Evolutionary conservation across 2,329 filamentous ascomycete genomes (phyloP).

Genomic region (Aspergillus melleus): DNA sequence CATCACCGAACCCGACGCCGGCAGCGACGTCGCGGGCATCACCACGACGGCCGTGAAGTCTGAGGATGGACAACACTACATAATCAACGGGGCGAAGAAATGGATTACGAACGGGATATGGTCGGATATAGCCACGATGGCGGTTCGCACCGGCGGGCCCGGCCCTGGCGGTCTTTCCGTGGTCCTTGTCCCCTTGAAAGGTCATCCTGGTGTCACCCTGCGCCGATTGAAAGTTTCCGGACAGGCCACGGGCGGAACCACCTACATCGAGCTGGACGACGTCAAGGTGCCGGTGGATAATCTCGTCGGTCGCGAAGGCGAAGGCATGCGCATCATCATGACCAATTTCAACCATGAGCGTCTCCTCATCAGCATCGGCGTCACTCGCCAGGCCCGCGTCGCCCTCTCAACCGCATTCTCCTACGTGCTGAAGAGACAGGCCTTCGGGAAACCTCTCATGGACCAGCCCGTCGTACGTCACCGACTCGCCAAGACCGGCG

Average conservation of each 20-base stretch:
- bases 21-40: slow-evolving; percentile 73
- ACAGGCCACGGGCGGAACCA: slow-evolving; percentile 66
- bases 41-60: slow-evolving; percentile 65
- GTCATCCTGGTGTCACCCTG: slow-evolving; percentile 66
- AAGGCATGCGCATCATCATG: slow-evolving; percentile 74
- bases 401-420: slow-evolving; percentile 61
- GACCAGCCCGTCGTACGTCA: slow-evolving; percentile 74
- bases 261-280: slow-evolving; percentile 74
- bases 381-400: slow-evolving; percentile 63
- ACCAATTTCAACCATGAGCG: slow-evolving; percentile 80
- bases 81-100: slow-evolving; percentile 76
- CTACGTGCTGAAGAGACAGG: slow-evolving; percentile 65
- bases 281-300: slow-evolving; percentile 71
- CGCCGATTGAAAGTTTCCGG: slow-evolving; percentile 67
- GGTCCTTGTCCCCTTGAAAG: slow-evolving; percentile 69
- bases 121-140: slow-evolving; percentile 68
- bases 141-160: slow-evolving; percentile 69
- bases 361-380: slow-evolving; percentile 64
- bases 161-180: slow-evolving; percentile 65
- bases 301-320: slow-evolving; percentile 67
- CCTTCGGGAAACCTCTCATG: slow-evolving; percentile 68
- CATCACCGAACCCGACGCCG: slow-evolving; percentile 75
- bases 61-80: slow-evolving; percentile 64
- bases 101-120: slow-evolving; percentile 76
- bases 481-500: slow-evolving; percentile 69